Evolutionary conservation across 371 early-diverging fungal species (phyloP).

Genomic region (Saksenaea vasiformis): DNA sequence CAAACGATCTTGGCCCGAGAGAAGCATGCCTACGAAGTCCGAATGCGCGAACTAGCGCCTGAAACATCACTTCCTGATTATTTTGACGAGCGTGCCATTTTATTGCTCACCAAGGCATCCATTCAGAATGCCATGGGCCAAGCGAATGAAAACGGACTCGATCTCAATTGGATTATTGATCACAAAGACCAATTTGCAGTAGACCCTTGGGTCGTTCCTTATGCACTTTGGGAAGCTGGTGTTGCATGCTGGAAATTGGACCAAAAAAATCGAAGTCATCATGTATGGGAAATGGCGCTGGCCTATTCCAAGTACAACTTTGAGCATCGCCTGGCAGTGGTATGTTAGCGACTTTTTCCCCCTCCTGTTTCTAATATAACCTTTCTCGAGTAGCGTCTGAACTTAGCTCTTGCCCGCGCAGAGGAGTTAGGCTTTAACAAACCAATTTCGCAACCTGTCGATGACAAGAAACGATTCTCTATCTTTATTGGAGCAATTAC

Average conservation of each 20-base stretch:
- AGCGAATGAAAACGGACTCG: conserved; percentile 23
- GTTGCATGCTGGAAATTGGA: conserved; percentile 36
- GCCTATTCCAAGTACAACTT: conserved; percentile 42
- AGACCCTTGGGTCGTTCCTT: conserved; percentile 63
- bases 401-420: conserved; percentile 23
- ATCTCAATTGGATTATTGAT: conserved; percentile 61
- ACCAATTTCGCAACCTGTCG: conserved; percentile 22
- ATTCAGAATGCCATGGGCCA: conserved; percentile 33
- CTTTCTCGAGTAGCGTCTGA: conserved; percentile 23
- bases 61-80: conserved; percentile 40
- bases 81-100: conserved; percentile 38
- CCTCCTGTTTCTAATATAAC: background rate
- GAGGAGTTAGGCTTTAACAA: conserved; percentile 35
- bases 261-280: conserved; percentile 28
- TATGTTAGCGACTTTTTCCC: conserved; percentile 5
- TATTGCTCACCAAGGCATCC: conserved; percentile 40
- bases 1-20: conserved; percentile 29
- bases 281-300: conserved; percentile 45
- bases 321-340: conserved; percentile 46
- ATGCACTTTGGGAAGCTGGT: conserved; percentile 54
- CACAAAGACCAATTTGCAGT: conserved; percentile 41
- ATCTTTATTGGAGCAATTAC: conserved; percentile 7
- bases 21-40: conserved; percentile 35
- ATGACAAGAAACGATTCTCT: conserved; percentile 34
- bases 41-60: conserved; percentile 42